phyloP scores from a whole-genome alignment of 352 stramenopile species.

The Phytophthora quininea region DNA sequence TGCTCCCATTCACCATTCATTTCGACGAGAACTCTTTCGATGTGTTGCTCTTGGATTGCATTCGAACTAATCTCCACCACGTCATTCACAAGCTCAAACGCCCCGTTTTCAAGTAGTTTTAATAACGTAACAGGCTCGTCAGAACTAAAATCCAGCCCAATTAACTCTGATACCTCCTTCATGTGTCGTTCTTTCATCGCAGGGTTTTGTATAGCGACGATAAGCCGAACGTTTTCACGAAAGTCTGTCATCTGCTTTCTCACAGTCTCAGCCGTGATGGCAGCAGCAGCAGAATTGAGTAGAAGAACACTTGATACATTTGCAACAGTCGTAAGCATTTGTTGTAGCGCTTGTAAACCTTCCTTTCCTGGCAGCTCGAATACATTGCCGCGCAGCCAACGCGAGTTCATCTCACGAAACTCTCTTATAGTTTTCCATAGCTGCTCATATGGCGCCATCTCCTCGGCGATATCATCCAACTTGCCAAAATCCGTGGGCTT shows the following conservation, averaged over 20 bases:
- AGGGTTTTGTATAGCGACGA: constrained; percentile 70
- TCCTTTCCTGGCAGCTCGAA: constrained; percentile 71
- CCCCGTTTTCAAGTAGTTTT: constrained; percentile 75
- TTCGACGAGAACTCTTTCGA: constrained; percentile 52
- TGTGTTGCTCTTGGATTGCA: constrained; percentile 68
- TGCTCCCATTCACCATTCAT: constrained; percentile 60
- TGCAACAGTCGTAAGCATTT: constrained; percentile 61
- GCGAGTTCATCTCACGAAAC: constrained; percentile 74
- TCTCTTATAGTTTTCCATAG: constrained; percentile 75
- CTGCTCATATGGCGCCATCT: constrained; percentile 78
- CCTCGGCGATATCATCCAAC: constrained; percentile 76
- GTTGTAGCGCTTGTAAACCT: constrained; percentile 47
- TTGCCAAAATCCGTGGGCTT: constrained; percentile 73
- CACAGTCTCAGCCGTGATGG: constrained; percentile 71
- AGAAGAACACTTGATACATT: constrained; percentile 67
- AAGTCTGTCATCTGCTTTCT: constrained; percentile 87
- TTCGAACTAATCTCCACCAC: constrained; percentile 72
- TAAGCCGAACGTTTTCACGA: constrained; percentile 64
- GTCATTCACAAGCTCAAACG: constrained; percentile 51
- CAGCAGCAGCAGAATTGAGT: constrained; percentile 55
- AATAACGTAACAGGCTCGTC: constrained; percentile 66
- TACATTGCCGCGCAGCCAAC: constrained; percentile 67
- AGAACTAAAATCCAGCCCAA: constrained; percentile 58
- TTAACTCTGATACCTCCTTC: constrained; percentile 54
- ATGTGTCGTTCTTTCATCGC: constrained; percentile 71